Evolutionary conservation across 148 eudicot genomes (phyloP).

Genomic region (Rhododendron williamsianum): DNA sequence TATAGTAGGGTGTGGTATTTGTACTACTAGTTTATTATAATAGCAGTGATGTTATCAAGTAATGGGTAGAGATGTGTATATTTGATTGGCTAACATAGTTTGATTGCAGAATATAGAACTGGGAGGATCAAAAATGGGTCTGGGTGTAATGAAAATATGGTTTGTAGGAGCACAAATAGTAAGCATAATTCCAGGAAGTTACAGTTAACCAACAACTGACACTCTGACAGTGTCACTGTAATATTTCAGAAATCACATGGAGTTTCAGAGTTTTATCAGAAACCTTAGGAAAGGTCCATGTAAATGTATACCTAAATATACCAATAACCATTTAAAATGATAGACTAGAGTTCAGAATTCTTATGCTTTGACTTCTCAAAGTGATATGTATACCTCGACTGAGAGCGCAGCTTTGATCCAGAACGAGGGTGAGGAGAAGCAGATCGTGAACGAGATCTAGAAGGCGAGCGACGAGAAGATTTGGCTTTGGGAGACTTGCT

Average conservation of each 20-base stretch:
- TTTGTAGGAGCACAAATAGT: neutral
- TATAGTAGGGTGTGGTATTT: neutral
- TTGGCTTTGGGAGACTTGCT: slow-evolving; percentile 77
- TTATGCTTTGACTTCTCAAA: neutral
- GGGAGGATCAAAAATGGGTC: neutral
- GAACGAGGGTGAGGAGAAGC: slow-evolving; percentile 51
- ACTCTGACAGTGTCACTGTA: neutral
- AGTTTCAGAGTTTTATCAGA: neutral
- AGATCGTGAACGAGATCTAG: slow-evolving; percentile 46
- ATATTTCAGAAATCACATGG: neutral
- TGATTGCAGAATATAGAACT: neutral
- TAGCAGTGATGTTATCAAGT: neutral
- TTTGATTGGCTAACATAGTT: neutral
- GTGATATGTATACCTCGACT: slow-evolving; percentile 38
- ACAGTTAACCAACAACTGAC: neutral
- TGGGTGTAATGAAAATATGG: neutral
- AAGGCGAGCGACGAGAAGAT: slow-evolving; percentile 54
- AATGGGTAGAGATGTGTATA: neutral
- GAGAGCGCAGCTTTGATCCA: slow-evolving; percentile 49
- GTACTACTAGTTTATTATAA: neutral
- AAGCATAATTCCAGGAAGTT: neutral
- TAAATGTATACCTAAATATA: neutral
- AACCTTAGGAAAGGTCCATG: neutral
- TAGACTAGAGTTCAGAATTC: neutral
- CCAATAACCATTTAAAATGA: neutral